Conservation (phyloP, 371 early-diverging fungal genomes). For the Mortierella sp. region DNA sequence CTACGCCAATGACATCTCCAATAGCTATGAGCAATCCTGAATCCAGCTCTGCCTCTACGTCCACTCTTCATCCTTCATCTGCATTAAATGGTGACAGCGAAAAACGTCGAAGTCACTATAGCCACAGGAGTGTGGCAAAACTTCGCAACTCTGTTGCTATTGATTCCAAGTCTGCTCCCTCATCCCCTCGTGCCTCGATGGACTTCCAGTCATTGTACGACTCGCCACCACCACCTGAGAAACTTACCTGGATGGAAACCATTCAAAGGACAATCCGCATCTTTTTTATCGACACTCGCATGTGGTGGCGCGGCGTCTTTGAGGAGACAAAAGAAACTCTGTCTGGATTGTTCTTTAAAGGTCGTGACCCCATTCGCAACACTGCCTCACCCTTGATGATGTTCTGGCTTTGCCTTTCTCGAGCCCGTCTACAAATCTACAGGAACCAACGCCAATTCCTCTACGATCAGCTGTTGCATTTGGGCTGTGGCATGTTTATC, state of each 20-base stretch:
- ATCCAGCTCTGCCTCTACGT: not conserved
- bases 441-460: constrained; percentile 59
- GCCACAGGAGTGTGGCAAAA: constrained; percentile 36
- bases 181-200: constrained; percentile 50
- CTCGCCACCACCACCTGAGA: constrained; percentile 39
- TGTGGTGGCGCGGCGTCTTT: constrained; percentile 50
- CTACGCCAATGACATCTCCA: not conserved
- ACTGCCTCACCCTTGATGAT: constrained; percentile 55
- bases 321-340: constrained; percentile 48
- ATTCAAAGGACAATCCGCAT: constrained; percentile 22
- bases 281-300: constrained; percentile 41
- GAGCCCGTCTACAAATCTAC: constrained; percentile 63
- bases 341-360: constrained; percentile 33
- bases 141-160: constrained; percentile 8
- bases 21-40: not conserved
- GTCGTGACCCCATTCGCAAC: constrained; percentile 59
- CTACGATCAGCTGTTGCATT: constrained; percentile 65
- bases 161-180: constrained; percentile 4
- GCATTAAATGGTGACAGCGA: constrained; percentile 6
- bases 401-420: constrained; percentile 57
- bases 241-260: constrained; percentile 25
- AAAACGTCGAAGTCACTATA: constrained; percentile 18
- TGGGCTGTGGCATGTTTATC: constrained; percentile 63
- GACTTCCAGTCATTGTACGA: constrained; percentile 43
- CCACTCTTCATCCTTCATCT: constrained; percentile 33